Base-by-base conservation (phyloP, 495 filamentous ascomycete species). In the Hypomontagnella submonticulosa region DNA sequence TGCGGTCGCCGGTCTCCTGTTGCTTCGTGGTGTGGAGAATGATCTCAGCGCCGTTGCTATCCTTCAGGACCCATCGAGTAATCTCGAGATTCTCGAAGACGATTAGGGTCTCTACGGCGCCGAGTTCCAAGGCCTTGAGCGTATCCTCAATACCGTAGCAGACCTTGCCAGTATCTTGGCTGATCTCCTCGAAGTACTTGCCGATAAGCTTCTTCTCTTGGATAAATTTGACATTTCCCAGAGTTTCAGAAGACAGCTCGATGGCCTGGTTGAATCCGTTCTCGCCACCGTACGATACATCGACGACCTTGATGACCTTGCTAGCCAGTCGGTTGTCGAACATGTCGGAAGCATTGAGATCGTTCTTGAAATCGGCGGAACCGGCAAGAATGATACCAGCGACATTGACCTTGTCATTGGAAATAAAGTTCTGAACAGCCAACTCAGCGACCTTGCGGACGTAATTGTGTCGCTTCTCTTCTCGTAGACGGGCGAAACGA, bases 221-320 rank as follows among this genome's bases (percentile, higher is more conserved):
- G 76, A 99, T 97, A 78, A 99, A 99, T 78, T 99, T 99, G 83
- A 99, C 95, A 69, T 97, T 98, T 78, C 92, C 89, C 44, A 99
- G 84, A n/a, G 95, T 98, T 83, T 99, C 96, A 10, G 91, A 83
- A 27, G 95, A 88, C 69, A 99, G 78, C 73, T 98, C 95, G 64
- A 99, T 99, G 53, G 95, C 95, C 81, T 99, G 96, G 82, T 98
- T 99, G 84, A 99, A 99, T 13, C 95, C 95, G 81, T 97, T 97
- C 81, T 99, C 96, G 65, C 95, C 95, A 73, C 95, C 95, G 71
- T 99, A 98, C 10, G 94, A 97, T 19, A 99, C 96, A 72, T 99
- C 95, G 20, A 99, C 95, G 40, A 98, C 89, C 81, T 99, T 99
- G 84, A 99, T 97, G 69, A 99, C 94, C 83, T 99, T 99, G 71